phyloP scores from a whole-genome alignment of 208 protist species.

The Leishmania gerbilli region DNA sequence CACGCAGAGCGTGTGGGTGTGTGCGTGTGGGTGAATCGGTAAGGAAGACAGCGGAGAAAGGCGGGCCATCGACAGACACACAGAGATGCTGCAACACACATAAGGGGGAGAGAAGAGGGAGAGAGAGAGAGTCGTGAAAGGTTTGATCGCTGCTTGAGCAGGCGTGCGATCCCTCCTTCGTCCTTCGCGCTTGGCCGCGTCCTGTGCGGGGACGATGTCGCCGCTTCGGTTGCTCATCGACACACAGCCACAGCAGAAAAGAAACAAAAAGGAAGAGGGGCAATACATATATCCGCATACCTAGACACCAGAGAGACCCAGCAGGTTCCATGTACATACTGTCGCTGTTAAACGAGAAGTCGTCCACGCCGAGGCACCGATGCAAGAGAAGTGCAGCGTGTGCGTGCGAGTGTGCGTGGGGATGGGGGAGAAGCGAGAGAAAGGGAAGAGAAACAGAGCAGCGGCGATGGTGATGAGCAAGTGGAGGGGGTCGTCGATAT shows the following conservation, averaged over 20 bases:
- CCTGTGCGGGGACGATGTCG: not conserved
- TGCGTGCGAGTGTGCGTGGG: not conserved
- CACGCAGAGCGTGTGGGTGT: not conserved
- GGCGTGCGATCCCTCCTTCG: not conserved
- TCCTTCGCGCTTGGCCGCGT: not conserved
- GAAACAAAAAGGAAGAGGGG: not conserved
- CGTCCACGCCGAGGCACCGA: not conserved
- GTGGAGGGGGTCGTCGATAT: not conserved
- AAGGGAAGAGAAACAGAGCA: not conserved
- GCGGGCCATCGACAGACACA: not conserved
- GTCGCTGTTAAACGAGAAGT: not conserved
- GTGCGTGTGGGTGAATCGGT: not conserved
- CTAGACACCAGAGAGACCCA: not conserved
- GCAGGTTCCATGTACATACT: not conserved
- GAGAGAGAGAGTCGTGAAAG: not conserved
- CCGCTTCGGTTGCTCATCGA: not conserved
- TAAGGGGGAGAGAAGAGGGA: slow-evolving; percentile 1
- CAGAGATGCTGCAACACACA: not conserved
- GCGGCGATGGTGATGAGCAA: not conserved
- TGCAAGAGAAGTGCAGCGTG: not conserved
- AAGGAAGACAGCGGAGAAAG: not conserved
- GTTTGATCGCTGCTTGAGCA: not conserved
- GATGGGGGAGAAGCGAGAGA: not conserved
- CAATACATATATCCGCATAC: too few relatives aligned
- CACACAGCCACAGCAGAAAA: not conserved